Evolutionary conservation across 345 rosid species (phyloP).

Genomic region (Camelina sativa): DNA sequence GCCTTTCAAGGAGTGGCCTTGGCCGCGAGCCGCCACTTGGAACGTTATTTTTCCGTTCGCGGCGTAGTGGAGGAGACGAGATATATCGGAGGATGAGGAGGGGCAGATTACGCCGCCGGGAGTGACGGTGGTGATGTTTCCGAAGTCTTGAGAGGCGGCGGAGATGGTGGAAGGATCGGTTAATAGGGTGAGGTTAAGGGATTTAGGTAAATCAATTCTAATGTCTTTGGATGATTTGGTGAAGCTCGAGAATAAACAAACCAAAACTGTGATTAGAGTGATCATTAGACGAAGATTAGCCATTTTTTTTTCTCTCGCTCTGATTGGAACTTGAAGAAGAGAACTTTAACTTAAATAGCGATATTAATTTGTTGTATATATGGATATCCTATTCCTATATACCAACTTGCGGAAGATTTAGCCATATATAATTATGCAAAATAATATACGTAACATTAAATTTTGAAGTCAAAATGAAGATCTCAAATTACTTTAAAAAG

Average conservation of each 20-base stretch:
- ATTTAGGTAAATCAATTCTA: conserved; percentile 26
- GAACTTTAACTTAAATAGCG: neutral
- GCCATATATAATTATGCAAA: neutral
- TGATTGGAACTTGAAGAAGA: conserved; percentile 38
- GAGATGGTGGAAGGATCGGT: conserved; percentile 50
- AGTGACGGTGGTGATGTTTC: conserved; percentile 54
- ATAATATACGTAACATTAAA: neutral
- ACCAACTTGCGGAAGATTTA: conserved; percentile 10
- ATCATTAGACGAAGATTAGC: conserved; percentile 32
- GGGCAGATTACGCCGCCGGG: conserved; percentile 78
- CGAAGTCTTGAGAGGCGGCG: conserved; percentile 67
- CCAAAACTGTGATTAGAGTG: conserved; percentile 17
- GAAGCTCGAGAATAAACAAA: conserved; percentile 21
- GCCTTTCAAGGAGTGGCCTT: conserved; percentile 81
- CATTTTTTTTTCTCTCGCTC: conserved; percentile 32
- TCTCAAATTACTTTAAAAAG: neutral
- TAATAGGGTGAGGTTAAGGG: conserved; percentile 45
- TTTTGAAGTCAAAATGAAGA: neutral
- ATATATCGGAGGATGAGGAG: conserved; percentile 57
- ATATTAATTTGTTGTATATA: neutral
- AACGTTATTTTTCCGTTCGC: conserved; percentile 49
- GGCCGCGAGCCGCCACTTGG: conserved; percentile 81
- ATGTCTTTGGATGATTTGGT: conserved; percentile 24
- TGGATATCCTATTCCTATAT: neutral
- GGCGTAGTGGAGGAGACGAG: conserved; percentile 48